A percentile compares a stretch with the other conserved stretches of the same genome.
phyloP scores from a whole-genome alignment of 1,284 basidiomycete genomes.

The Rhodotorula sp. region DNA sequence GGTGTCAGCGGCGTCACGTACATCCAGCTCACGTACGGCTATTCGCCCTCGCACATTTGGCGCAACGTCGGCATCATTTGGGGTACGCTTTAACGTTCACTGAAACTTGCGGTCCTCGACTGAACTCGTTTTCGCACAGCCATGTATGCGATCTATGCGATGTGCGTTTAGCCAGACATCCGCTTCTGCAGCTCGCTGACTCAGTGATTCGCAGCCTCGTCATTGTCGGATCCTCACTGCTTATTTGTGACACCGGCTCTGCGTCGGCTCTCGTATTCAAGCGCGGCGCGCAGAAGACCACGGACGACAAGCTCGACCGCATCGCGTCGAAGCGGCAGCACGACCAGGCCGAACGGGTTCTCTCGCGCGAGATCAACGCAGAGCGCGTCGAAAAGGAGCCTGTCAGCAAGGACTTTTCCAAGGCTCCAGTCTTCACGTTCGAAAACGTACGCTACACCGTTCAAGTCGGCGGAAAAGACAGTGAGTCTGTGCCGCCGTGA shows the following conservation, averaged over 20 bases:
- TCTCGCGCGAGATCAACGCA: slow-evolving; percentile 3
- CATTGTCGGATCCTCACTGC: slow-evolving; percentile 42
- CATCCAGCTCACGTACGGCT: slow-evolving; percentile 48
- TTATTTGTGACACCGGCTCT: slow-evolving; percentile 43
- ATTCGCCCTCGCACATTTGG: slow-evolving; percentile 51
- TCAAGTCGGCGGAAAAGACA: slow-evolving; percentile 51
- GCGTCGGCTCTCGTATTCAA: slow-evolving; percentile 47
- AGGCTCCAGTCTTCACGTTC: slow-evolving; percentile 53
- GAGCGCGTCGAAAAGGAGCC: slow-evolving; percentile 16
- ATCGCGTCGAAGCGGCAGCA: slow-evolving; percentile 16
- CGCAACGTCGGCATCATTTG: slow-evolving; percentile 53
- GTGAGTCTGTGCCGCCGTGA: not conserved
- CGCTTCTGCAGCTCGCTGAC: not conserved
- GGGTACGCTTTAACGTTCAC: too few species aligned
- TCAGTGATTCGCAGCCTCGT: not conserved
- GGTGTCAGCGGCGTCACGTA: slow-evolving; percentile 50
- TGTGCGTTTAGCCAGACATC: slow-evolving; percentile 20
- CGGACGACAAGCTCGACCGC: slow-evolving; percentile 23
- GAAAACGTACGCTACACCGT: slow-evolving; percentile 55
- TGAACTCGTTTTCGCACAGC: too few species aligned
- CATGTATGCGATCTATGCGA: slow-evolving; percentile 43
- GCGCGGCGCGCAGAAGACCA: slow-evolving; percentile 39
- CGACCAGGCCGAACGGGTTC: slow-evolving; percentile 20
- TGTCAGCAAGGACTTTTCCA: slow-evolving; percentile 19
- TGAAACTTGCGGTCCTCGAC: too few species aligned